Conservation (phyloP, 495 filamentous ascomycete genomes). For the Penicillium simplicissimum region DNA sequence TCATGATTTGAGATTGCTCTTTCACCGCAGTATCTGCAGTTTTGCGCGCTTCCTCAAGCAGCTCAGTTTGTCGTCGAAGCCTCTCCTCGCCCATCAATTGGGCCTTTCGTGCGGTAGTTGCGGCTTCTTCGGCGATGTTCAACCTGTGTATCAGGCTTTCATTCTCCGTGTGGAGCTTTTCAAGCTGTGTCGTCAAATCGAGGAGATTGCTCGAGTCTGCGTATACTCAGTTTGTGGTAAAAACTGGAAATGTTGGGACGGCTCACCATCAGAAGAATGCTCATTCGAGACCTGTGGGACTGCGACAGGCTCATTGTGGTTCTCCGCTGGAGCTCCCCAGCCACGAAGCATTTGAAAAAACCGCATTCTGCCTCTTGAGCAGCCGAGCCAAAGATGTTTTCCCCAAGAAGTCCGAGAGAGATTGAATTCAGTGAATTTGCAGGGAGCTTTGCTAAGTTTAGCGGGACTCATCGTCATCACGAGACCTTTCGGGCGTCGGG, state of each 20-base stretch:
- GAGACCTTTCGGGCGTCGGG: neutral
- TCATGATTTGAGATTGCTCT: neutral
- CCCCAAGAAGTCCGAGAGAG: neutral
- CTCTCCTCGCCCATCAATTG: neutral
- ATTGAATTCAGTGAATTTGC: neutral
- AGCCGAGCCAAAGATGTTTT: neutral
- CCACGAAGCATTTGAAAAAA: neutral
- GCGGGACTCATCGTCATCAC: neutral
- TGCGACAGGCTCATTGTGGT: neutral
- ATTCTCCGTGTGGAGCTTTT: neutral
- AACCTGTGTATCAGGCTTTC: neutral
- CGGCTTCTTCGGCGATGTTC: neutral
- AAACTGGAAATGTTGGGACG: neutral
- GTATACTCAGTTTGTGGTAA: neutral
- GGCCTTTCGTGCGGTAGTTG: neutral
- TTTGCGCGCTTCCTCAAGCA: neutral
- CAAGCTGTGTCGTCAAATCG: neutral
- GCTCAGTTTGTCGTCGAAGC: constrained; percentile 5
- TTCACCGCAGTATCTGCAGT: neutral
- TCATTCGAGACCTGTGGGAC: neutral
- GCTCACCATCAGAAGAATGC: neutral
- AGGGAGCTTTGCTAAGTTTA: neutral
- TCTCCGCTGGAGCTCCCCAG: neutral
- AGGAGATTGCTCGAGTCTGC: neutral
- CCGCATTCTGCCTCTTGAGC: neutral